A percentile compares a stretch with the other conserved stretches of the same genome.
These are phyloP conservation scores for Entoloma clypeatum DNA, from an alignment of 1,284 basidiomycete genomes.

Conservation along the genomic window DNA sequence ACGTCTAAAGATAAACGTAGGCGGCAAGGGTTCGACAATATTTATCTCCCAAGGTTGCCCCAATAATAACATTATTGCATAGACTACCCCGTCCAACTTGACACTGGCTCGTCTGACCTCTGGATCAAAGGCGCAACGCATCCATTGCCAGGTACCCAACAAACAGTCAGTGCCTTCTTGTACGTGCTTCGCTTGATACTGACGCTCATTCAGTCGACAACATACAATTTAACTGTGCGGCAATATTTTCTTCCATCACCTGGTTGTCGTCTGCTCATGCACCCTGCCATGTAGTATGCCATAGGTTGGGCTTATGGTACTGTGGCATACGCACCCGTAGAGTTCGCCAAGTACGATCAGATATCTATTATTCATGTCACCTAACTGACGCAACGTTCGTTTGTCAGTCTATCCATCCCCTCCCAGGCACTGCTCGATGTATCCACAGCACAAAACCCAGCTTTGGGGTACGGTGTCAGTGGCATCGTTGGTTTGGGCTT, in stretches of 20 bases:
- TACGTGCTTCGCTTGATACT: constrained; percentile 9
- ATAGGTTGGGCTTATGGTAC: constrained; percentile 71
- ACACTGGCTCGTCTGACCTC: constrained; percentile 81
- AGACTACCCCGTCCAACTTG: constrained; percentile 71
- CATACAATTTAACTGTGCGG: constrained; percentile 61
- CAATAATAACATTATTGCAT: constrained; percentile 4
- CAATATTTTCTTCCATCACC: constrained; percentile 6
- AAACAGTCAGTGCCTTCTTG: constrained; percentile 44
- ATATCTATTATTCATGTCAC: neutral
- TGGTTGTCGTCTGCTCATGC: constrained; percentile 1
- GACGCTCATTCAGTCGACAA: constrained; percentile 28
- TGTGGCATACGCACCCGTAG: constrained; percentile 54
- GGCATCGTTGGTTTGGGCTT: constrained; percentile 82
- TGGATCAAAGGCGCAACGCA: constrained; percentile 57
- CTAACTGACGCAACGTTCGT: constrained; percentile 12
- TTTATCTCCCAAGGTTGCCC: constrained; percentile 3
- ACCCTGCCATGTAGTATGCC: constrained; percentile 52
- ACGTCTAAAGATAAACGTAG: constrained; percentile 54
- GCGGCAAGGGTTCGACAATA: constrained; percentile 52
- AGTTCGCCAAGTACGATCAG: constrained; percentile 61
- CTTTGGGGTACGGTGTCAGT: constrained; percentile 62
- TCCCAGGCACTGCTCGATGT: constrained; percentile 69
- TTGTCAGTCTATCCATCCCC: constrained; percentile 53
- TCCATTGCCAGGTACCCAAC: constrained; percentile 48
- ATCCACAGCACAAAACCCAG: constrained; percentile 58